Conservation (phyloP, 164 flowering plant genomes). For the Piper longum region DNA sequence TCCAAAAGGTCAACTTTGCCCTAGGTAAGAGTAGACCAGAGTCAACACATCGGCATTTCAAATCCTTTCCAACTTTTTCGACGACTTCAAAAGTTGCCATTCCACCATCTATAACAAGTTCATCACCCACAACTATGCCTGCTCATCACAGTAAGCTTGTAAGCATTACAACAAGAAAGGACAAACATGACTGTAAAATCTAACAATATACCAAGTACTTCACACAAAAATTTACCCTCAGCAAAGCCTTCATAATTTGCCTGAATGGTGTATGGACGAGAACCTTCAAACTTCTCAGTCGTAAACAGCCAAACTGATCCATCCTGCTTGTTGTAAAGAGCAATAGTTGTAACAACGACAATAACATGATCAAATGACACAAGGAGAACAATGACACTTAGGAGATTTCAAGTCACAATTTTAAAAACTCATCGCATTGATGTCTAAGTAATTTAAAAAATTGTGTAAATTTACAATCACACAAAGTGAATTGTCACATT, state of each 20-base stretch:
- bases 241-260: constrained; percentile 70
- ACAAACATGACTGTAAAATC: neutral
- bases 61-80: constrained; percentile 60
- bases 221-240: constrained; percentile 37
- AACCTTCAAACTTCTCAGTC: constrained; percentile 35
- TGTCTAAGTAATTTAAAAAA: no score
- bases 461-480: no score
- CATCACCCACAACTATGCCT: constrained; percentile 76
- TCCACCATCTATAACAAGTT: constrained; percentile 81
- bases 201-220: neutral
- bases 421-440: no score
- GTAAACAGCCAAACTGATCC: constrained; percentile 74
- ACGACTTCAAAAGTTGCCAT: constrained; percentile 83
- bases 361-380: neutral
- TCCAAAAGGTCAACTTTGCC: constrained; percentile 84
- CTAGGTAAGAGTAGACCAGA: constrained; percentile 76
- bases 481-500: no score
- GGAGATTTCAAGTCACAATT: no score
- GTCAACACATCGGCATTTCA: constrained; percentile 66
- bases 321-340: constrained; percentile 23
- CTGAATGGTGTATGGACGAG: constrained; percentile 59
- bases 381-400: neutral
- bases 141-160: constrained; percentile 2
- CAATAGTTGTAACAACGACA: neutral
- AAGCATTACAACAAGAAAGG: neutral